Conservation (phyloP, 176 grass and related monocot species). For the Musa acuminata region DNA sequence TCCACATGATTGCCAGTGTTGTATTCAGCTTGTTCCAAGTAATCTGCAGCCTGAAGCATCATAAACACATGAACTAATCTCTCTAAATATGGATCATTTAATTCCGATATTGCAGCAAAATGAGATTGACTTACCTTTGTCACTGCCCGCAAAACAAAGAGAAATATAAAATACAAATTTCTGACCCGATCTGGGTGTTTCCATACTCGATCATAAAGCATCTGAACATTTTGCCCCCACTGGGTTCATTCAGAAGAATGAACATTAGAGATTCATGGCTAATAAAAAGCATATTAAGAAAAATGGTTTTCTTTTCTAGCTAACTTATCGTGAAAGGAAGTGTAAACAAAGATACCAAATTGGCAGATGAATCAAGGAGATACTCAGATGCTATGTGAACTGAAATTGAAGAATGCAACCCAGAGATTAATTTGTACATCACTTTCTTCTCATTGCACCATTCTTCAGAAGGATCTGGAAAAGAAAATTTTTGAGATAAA, state of each 20-base stretch:
- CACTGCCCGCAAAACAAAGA: constrained; percentile 93
- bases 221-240: constrained; percentile 76
- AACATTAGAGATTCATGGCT: constrained; percentile 1
- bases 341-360: constrained; percentile 33
- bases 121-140: constrained; percentile 60
- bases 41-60: constrained; percentile 70
- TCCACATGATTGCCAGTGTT: constrained; percentile 73
- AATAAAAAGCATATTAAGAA: not conserved
- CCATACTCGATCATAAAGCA: constrained; percentile 81
- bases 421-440: constrained; percentile 89
- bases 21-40: constrained; percentile 91
- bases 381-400: constrained; percentile 96
- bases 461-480: constrained; percentile 82
- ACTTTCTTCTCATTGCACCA: constrained; percentile 83
- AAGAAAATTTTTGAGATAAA: not conserved
- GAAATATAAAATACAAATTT: constrained; percentile 86
- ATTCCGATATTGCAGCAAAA: constrained; percentile 10
- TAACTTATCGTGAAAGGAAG: not conserved
- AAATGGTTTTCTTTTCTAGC: no score
- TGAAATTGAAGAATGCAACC: constrained; percentile 94
- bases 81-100: not conserved
- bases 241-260: constrained; percentile 31
- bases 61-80: not conserved
- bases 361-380: constrained; percentile 49
- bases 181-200: constrained; percentile 69